Evolutionary conservation across 345 rosid genomes (phyloP), one percentile per base, ranked within the genome.

Genomic region (Gossypium mustelinum): DNA sequence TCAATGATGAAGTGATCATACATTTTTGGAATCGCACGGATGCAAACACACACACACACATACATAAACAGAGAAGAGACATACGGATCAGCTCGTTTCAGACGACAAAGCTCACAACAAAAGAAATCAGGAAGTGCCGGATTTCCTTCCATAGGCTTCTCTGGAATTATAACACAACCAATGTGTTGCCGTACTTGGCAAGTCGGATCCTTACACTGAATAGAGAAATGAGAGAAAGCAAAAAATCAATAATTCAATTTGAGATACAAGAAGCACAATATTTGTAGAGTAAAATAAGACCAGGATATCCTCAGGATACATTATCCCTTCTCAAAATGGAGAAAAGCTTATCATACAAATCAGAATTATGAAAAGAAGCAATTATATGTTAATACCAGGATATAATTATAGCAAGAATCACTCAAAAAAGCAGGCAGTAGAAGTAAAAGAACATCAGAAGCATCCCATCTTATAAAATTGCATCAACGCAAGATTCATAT

Each of bases 1-100:
- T 17, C 60, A 27, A 69, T 51, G 25, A 51, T 51, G 25, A 16
- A 27, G 9, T 2, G 52, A 69, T 17, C 73, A 51, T 34, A 24
- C 34, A 59, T 59, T 58, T 29, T 24, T 55, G 24, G 63, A 4
- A 9, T 45, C 0, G 5, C 58, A 68, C 3, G n/a, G 45, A 10
- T 17, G 25, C 25, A 16, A 29, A 69, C 47, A n/a, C 9, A 52
- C 9, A 25, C 44, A 17, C 29, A 20, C 11, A 47, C 9, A 68
- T 7, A 34, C 7, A 34, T 5, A 34, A 34, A 34, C 41, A 5
- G 41, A 5, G 41, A 17, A 57, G 48, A 76, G 78, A 76, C 98
- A 18, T 88, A 95, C 99, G 98, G 99, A 79, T 95, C 99, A 79
- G 97, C 97, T 63, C 97, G 90, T 74, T 85, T 81, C 72, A 95